Evolutionary conservation across 1,284 basidiomycete species (phyloP).

Genomic region (Pseudozyma flocculosa): DNA sequence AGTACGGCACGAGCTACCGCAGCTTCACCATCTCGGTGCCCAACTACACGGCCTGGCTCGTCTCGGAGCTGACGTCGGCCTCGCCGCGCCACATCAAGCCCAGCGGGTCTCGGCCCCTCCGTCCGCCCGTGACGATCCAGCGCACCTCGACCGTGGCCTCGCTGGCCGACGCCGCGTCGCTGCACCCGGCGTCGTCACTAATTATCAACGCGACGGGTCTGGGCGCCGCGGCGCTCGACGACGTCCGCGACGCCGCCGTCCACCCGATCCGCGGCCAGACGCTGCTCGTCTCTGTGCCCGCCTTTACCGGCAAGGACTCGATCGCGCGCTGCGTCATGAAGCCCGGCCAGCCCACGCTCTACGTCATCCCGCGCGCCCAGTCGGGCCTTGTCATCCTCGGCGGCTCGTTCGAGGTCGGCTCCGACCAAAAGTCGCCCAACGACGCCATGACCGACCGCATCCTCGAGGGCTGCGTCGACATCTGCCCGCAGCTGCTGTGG

Average conservation of each 20-base stretch:
- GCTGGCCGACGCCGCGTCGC: slow-evolving; percentile 10
- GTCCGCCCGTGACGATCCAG: slow-evolving; percentile 27
- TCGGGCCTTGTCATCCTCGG: slow-evolving; percentile 64
- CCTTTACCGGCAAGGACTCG: slow-evolving; percentile 16
- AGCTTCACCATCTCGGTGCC: slow-evolving; percentile 43
- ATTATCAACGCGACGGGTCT: slow-evolving; percentile 62
- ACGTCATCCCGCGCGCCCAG: slow-evolving; percentile 65
- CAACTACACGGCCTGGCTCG: slow-evolving; percentile 40
- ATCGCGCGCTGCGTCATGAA: slow-evolving; percentile 39
- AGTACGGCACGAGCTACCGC: slow-evolving; percentile 28
- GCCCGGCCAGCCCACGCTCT: slow-evolving; percentile 44
- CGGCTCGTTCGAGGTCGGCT: slow-evolving; percentile 62
- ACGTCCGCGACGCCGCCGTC: slow-evolving; percentile 70
- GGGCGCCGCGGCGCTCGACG: slow-evolving; percentile 43
- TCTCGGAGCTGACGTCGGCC: slow-evolving; percentile 22
- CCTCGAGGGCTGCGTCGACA: slow-evolving; percentile 58
- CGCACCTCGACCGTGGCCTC: slow-evolving; percentile 22
- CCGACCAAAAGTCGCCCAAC: slow-evolving; percentile 53
- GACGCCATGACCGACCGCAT: slow-evolving; percentile 61
- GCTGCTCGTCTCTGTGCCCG: slow-evolving; percentile 72
- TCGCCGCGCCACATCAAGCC: slow-evolving; percentile 3
- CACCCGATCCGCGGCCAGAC: slow-evolving; percentile 85
- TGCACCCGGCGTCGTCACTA: slow-evolving; percentile 28
- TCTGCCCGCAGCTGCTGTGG: slow-evolving; percentile 38
- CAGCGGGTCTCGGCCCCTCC: slow-evolving; percentile 2